Evolutionary conservation across 768 basidiomycete species (phyloP).

Genomic region (Auricularia sp.): DNA sequence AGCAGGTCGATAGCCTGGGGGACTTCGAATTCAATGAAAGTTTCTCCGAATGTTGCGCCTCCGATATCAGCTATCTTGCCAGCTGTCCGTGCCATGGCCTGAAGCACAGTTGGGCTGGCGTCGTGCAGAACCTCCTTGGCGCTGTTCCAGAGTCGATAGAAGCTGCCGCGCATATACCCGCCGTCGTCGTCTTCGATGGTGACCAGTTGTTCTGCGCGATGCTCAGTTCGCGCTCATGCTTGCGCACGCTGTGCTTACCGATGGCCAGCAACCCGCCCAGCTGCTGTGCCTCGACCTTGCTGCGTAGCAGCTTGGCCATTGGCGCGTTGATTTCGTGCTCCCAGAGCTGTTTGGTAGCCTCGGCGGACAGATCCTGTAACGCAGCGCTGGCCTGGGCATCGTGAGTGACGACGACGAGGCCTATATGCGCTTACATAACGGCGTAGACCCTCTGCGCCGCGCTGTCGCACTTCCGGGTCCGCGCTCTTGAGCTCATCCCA

Average conservation of each 20-base stretch:
- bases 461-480: constrained; percentile 51
- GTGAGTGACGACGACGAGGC: constrained; percentile 10
- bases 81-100: constrained; percentile 84
- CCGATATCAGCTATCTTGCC: constrained; percentile 81
- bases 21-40: constrained; percentile 85
- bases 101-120: constrained; percentile 87
- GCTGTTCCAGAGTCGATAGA: constrained; percentile 86
- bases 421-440: constrained; percentile 49
- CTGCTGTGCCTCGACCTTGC: constrained; percentile 66
- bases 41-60: constrained; percentile 74
- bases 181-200: constrained; percentile 71
- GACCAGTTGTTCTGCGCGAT: constrained; percentile 55
- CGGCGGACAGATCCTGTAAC: constrained; percentile 72
- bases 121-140: constrained; percentile 88
- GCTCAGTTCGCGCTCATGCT: constrained; percentile 3
- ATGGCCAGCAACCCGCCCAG: constrained; percentile 84
- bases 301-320: constrained; percentile 77
- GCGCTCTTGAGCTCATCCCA: constrained; percentile 70
- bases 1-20: constrained; percentile 73
- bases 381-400: constrained; percentile 53
- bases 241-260: constrained; percentile 35
- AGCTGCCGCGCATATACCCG: constrained; percentile 60
- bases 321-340: constrained; percentile 73
- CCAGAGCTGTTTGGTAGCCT: constrained; percentile 74
- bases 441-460: constrained; percentile 62